Evolutionary conservation across 148 eudicot genomes (phyloP).

Genomic region (Cornus kousa): DNA sequence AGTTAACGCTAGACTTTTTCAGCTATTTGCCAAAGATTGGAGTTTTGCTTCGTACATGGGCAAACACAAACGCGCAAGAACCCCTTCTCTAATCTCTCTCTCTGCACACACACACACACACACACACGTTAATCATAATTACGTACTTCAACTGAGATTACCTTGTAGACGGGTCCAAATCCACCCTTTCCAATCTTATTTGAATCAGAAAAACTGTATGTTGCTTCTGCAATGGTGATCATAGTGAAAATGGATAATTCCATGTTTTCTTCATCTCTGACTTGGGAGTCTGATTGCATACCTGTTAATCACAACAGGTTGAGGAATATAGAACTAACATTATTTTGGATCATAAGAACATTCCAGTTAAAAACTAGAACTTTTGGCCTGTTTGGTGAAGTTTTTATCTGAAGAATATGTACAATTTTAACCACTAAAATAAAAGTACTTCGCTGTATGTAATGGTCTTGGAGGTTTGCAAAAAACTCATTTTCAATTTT

Average conservation of each 20-base stretch:
- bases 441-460: too few relatives aligned
- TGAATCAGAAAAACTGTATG: neutral
- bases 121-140: neutral
- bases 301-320: neutral
- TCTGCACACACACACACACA: neutral
- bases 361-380: neutral
- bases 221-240: neutral
- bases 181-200: constrained; percentile 25
- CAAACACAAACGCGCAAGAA: neutral
- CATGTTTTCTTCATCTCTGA: neutral
- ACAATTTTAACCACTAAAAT: too few relatives aligned
- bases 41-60: neutral
- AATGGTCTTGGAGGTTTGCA: too few relatives aligned
- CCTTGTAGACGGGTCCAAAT: constrained; percentile 26
- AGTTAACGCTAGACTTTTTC: too few relatives aligned
- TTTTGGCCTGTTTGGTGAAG: too few relatives aligned
- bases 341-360: neutral
- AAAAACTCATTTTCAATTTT: too few relatives aligned
- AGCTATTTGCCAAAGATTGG: too few relatives aligned
- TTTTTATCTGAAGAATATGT: too few relatives aligned
- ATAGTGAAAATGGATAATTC: neutral
- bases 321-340: neutral
- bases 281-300: neutral
- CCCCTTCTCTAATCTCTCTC: neutral
- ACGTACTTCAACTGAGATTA: neutral